These are phyloP conservation scores for Plantago elongata DNA, from an alignment of 257 asterid species.

Conservation along the genomic window DNA sequence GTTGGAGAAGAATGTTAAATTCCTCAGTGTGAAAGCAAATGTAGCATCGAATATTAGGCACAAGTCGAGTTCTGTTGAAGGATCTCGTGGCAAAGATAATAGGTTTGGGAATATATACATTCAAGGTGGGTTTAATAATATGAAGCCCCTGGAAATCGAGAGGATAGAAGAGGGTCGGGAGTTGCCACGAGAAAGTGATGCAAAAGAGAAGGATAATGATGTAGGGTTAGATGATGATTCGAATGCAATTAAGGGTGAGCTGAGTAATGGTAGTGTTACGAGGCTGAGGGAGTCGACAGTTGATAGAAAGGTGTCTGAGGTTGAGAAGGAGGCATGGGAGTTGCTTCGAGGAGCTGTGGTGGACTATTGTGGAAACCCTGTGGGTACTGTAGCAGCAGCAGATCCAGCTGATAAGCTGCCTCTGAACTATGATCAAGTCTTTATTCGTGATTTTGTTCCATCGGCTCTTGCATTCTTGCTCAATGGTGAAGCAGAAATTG, in stretches of 20 bases:
- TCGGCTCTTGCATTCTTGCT: constrained; percentile 82
- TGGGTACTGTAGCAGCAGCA: constrained; percentile 74
- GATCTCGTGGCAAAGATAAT: constrained; percentile 38
- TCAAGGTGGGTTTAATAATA: constrained; percentile 51
- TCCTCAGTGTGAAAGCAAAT: constrained; percentile 32
- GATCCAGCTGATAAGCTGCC: constrained; percentile 63
- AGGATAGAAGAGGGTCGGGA: constrained; percentile 32
- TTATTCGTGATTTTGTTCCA: constrained; percentile 78
- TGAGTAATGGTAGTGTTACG: constrained; percentile 8
- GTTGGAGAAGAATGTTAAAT: constrained; percentile 23
- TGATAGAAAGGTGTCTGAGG: constrained; percentile 38
- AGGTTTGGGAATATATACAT: constrained; percentile 55
- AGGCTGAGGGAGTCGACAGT: constrained; percentile 26
- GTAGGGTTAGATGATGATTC: constrained; percentile 18
- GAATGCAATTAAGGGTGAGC: constrained; percentile 24
- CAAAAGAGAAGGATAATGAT: constrained; percentile 16
- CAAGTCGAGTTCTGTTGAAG: constrained; percentile 51
- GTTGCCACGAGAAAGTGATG: constrained; percentile 19
- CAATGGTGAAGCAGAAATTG: constrained; percentile 70
- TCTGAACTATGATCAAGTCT: constrained; percentile 71
- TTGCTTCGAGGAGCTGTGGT: constrained; percentile 60
- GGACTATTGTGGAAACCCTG: constrained; percentile 60
- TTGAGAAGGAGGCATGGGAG: constrained; percentile 72
- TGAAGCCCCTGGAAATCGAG: constrained; percentile 54
- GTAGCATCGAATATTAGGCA: constrained; percentile 61